phyloP scores from a whole-genome alignment of 306 rosid genomes.

The Medicago truncatula region DNA sequence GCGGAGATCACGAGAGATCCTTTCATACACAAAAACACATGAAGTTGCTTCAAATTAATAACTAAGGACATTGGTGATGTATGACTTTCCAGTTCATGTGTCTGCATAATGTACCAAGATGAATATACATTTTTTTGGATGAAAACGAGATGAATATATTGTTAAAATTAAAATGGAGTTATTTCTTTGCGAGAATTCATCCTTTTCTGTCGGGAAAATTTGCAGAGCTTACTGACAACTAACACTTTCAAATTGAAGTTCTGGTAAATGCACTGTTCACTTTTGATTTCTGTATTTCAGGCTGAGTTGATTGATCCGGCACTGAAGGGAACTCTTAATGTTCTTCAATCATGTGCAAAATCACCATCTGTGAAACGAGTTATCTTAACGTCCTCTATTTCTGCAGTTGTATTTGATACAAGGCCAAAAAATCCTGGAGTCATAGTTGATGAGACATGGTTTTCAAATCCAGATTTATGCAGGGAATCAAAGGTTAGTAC shows the following conservation, averaged over 20 bases:
- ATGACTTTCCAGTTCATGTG: too few species aligned
- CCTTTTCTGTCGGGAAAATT: neutral
- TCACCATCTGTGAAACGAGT: constrained; percentile 49
- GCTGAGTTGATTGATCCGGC: constrained; percentile 55
- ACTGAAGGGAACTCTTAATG: constrained; percentile 56
- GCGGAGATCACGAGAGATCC: too few species aligned
- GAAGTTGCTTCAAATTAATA: too few species aligned
- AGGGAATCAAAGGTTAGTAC: constrained; percentile 40
- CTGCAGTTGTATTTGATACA: constrained; percentile 25
- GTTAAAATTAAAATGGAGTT: neutral
- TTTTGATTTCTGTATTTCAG: constrained; percentile 39
- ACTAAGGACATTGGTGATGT: too few species aligned
- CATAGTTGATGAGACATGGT: constrained; percentile 52
- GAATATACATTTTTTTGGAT: neutral
- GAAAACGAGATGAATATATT: neutral
- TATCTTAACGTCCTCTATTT: constrained; percentile 47
- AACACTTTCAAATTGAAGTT: neutral
- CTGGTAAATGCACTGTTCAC: constrained; percentile 16
- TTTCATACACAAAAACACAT: too few species aligned
- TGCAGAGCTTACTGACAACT: neutral
- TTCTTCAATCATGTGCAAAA: constrained; percentile 58
- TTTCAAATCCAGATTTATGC: constrained; percentile 46
- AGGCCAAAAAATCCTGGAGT: constrained; percentile 44
- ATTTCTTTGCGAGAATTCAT: neutral
- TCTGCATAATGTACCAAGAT: too few species aligned